Conservation (phyloP, 495 filamentous ascomycete species). For the Delitschia confertaspora region DNA sequence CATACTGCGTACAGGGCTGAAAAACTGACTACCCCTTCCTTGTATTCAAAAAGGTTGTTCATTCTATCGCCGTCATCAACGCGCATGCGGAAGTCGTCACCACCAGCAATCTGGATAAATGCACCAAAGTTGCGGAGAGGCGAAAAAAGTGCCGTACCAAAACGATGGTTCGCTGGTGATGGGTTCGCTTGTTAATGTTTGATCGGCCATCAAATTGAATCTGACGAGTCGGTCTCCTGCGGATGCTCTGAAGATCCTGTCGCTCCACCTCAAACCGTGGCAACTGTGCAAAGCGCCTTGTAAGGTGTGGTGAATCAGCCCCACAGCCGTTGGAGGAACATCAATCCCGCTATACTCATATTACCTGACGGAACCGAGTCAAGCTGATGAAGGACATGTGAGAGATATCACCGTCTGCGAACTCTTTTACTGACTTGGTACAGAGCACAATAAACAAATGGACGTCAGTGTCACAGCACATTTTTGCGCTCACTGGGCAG, state of each 20-base stretch:
- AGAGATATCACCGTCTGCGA: conserved; percentile 32
- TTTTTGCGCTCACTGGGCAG: not conserved
- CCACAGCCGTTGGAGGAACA: conserved; percentile 26
- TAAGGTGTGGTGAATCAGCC: not conserved
- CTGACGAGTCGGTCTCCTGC: conserved; percentile 53
- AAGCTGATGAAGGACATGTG: too few species aligned
- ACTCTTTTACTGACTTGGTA: conserved; percentile 55
- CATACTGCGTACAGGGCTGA: conserved; percentile 50
- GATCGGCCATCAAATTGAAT: conserved; percentile 53
- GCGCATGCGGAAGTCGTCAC: conserved; percentile 4
- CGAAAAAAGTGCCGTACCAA: conserved; percentile 45
- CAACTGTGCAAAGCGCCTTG: conserved; percentile 11
- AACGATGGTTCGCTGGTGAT: conserved; percentile 36
- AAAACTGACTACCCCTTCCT: conserved; percentile 49
- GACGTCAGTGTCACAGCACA: conserved; percentile 67
- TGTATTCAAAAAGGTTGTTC: not conserved
- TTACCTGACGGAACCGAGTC: too few species aligned
- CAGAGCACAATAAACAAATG: conserved; percentile 71
- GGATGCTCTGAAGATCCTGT: conserved; percentile 45
- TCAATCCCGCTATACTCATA: too few species aligned
- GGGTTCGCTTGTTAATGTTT: conserved; percentile 44
- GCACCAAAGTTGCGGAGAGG: too few species aligned
- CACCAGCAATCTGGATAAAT: conserved; percentile 54
- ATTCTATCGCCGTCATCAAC: not conserved
- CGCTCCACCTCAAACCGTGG: conserved; percentile 26